A percentile compares a stretch with the other conserved stretches of the same genome.
Conservation (phyloP, 768 basidiomycete species). For the Boletus reticuloceps region DNA sequence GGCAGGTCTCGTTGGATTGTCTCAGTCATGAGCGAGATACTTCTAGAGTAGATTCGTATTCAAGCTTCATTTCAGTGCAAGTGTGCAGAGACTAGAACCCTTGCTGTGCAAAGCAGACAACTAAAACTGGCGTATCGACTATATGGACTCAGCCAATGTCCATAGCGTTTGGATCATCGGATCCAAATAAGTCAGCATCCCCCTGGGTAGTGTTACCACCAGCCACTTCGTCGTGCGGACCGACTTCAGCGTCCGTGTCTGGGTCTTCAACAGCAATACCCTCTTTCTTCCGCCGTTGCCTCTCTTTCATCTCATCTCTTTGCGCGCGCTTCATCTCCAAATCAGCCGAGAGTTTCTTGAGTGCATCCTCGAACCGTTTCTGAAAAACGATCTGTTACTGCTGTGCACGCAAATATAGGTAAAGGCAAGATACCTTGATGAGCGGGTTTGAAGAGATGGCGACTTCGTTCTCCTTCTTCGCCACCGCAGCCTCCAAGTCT, state of each 20-base stretch:
- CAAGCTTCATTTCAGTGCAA: neutral
- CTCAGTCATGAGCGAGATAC: neutral
- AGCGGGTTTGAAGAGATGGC: constrained; percentile 82
- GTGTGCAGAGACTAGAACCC: neutral
- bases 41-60: constrained; percentile 1
- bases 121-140: neutral
- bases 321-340: constrained; percentile 82
- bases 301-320: constrained; percentile 76
- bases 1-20: constrained; percentile 55
- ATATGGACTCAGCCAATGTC: constrained; percentile 26
- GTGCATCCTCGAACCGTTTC: constrained; percentile 92
- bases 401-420: neutral
- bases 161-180: constrained; percentile 41
- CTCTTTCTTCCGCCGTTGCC: constrained; percentile 68
- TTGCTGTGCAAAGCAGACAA: neutral
- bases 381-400: constrained; percentile 27
- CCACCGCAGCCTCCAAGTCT: constrained; percentile 84
- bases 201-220: constrained; percentile 21
- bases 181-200: constrained; percentile 44
- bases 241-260: constrained; percentile 40
- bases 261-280: constrained; percentile 46
- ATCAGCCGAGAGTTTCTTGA: constrained; percentile 84
- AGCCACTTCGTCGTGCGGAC: constrained; percentile 36
- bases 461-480: constrained; percentile 82
- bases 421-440: constrained; percentile 56